phyloP scores from a whole-genome alignment of 1,284 basidiomycete species.

The Microstroma glucosiphilum region DNA sequence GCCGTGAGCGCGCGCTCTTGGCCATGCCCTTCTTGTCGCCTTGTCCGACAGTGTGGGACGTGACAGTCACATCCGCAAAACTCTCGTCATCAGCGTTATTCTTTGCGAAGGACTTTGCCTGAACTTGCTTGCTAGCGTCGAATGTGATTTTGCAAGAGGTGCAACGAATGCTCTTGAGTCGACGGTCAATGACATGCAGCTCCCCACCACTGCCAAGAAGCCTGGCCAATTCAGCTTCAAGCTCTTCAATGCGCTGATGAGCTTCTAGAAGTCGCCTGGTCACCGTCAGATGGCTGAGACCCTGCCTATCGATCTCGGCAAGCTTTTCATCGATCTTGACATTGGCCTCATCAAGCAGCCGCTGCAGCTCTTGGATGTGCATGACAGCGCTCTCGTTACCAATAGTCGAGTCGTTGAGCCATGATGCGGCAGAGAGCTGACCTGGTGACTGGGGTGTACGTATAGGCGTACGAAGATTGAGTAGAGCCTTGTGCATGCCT shows the following conservation, averaged over 20 bases:
- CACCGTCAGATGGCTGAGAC: conserved; percentile 27
- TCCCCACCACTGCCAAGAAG: conserved; percentile 10
- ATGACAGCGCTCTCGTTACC: conserved; percentile 25
- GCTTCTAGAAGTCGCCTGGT: conserved; percentile 24
- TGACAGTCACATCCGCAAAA: not conserved
- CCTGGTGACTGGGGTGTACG: conserved; percentile 12
- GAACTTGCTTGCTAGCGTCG: not conserved
- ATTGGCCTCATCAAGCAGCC: conserved; percentile 31
- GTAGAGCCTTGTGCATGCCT: conserved; percentile 7
- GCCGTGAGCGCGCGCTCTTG: not conserved
- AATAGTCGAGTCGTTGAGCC: conserved; percentile 31
- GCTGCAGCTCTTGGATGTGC: conserved; percentile 25
- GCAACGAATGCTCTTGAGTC: not conserved
- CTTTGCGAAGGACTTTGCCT: conserved; percentile 10
- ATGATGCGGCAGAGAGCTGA: conserved; percentile 12
- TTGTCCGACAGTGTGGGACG: not conserved
- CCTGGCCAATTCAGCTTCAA: conserved; percentile 27
- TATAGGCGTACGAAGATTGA: conserved; percentile 7
- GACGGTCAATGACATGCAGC: not conserved
- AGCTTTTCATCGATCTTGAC: conserved; percentile 34
- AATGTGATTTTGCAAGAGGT: not conserved
- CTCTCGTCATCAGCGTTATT: not conserved
- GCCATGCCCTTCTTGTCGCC: not conserved
- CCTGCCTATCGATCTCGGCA: conserved; percentile 26
- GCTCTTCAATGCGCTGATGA: conserved; percentile 22